Percentiles rank a stretch among this genome's conserved stretches.
Evolutionary conservation across 2,329 filamentous ascomycete species (phyloP).

Genomic region (Lizonia empirigonia): DNA sequence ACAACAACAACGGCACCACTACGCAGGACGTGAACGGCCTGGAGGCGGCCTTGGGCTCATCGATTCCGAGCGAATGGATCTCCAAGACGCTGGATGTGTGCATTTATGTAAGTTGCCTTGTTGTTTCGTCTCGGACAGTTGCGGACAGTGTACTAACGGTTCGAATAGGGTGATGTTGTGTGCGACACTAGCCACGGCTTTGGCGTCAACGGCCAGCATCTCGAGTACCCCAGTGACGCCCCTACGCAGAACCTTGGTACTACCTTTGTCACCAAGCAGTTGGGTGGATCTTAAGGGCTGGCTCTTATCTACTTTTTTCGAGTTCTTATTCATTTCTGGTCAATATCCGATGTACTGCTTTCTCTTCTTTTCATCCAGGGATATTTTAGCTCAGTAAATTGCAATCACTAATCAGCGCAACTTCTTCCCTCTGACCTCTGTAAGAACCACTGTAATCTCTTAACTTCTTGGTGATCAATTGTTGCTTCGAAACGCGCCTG

Average conservation of each 20-base stretch:
- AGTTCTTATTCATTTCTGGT: too few relatives aligned
- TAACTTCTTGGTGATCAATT: too few relatives aligned
- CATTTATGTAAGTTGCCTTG: slow-evolving; percentile 32
- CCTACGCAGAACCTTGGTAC: slow-evolving; percentile 40
- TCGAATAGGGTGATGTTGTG: slow-evolving; percentile 43
- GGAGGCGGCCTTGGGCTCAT: background rate
- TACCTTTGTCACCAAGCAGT: slow-evolving; percentile 26
- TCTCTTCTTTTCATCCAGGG: too few relatives aligned
- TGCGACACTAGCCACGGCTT: slow-evolving; percentile 43
- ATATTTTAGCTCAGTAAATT: too few relatives aligned
- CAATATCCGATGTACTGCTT: too few relatives aligned
- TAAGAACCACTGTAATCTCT: too few relatives aligned
- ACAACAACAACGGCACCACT: slow-evolving; percentile 42
- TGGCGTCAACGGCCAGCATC: slow-evolving; percentile 41
- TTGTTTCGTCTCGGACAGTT: background rate
- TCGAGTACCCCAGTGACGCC: slow-evolving; percentile 34
- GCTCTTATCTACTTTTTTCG: too few relatives aligned
- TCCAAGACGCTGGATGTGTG: slow-evolving; percentile 48
- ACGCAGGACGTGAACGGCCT: slow-evolving; percentile 41
- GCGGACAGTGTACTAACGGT: background rate
- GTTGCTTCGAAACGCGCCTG: too few relatives aligned
- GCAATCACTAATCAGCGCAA: too few relatives aligned
- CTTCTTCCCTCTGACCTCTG: too few relatives aligned
- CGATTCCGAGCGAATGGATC: slow-evolving; percentile 41
- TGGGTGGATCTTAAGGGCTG: slow-evolving; percentile 8